Evolutionary conservation across 179 eudicot species (phyloP).

Genomic region (Beta macrorhiza): DNA sequence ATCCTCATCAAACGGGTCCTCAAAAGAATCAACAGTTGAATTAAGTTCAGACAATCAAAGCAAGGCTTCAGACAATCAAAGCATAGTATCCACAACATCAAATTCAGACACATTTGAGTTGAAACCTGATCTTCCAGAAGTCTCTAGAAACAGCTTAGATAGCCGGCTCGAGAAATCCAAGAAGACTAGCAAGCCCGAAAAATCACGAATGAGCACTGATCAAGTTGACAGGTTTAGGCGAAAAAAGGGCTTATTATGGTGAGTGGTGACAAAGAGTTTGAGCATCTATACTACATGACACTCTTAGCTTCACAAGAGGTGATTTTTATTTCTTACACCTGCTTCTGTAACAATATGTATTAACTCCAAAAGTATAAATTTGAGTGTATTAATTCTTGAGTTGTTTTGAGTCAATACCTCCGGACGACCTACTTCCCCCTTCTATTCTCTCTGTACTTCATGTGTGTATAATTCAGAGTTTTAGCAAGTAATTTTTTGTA

Average conservation of each 20-base stretch:
- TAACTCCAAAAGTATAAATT: slow-evolving; percentile 18
- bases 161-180: slow-evolving; percentile 87
- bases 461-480: slow-evolving; percentile 29
- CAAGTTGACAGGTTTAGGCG: slow-evolving; percentile 62
- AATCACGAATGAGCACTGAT: slow-evolving; percentile 86
- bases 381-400: slow-evolving; percentile 30
- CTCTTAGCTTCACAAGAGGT: slow-evolving; percentile 21
- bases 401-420: slow-evolving; percentile 24
- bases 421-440: slow-evolving; percentile 18
- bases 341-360: slow-evolving; percentile 37
- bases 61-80: slow-evolving; percentile 40
- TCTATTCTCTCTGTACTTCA: slow-evolving; percentile 16
- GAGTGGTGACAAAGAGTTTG: slow-evolving; percentile 48
- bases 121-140: slow-evolving; percentile 54
- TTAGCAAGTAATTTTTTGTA: slow-evolving; percentile 9
- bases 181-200: slow-evolving; percentile 77
- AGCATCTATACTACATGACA: slow-evolving; percentile 4
- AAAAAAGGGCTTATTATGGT: slow-evolving; percentile 61
- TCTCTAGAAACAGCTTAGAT: slow-evolving; percentile 90
- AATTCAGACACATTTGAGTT: slow-evolving; percentile 41
- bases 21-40: slow-evolving; percentile 44
- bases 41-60: slow-evolving; percentile 32
- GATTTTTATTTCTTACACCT: slow-evolving; percentile 25
- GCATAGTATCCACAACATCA: slow-evolving; percentile 37
- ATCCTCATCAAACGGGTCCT: slow-evolving; percentile 36